These are phyloP conservation scores for Urtica urens DNA, from an alignment of 306 rosid genomes.

Conservation along the genomic window DNA sequence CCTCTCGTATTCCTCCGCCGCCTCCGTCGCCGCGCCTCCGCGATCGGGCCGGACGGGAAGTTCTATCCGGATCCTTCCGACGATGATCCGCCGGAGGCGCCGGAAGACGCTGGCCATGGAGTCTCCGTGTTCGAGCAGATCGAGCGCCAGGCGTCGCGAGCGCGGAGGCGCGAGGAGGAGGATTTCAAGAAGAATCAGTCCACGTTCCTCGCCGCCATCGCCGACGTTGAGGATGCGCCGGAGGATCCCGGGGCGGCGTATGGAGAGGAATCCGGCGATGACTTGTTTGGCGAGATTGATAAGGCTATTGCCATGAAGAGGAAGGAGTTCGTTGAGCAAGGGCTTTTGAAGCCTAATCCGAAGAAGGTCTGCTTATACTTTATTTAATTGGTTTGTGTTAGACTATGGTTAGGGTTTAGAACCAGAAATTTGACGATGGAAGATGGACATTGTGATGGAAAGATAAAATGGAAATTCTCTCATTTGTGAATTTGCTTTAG, in stretches of 20 bases:
- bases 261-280: constrained; percentile 40
- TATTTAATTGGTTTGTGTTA: no score
- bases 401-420: no score
- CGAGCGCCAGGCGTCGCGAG: constrained; percentile 62
- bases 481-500: no score
- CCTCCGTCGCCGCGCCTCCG: constrained; percentile 24
- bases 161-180: constrained; percentile 51
- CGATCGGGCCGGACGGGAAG: constrained; percentile 54
- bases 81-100: constrained; percentile 77
- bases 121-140: constrained; percentile 70
- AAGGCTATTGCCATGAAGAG: constrained; percentile 78
- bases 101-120: constrained; percentile 67
- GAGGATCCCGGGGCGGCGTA: constrained; percentile 17
- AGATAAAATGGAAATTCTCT: no score
- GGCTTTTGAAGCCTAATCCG: constrained; percentile 76
- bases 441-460: no score
- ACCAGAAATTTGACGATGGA: no score
- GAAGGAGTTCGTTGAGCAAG: constrained; percentile 74
- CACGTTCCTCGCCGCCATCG: constrained; percentile 75
- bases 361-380: no score
- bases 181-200: constrained; percentile 65
- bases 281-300: constrained; percentile 77
- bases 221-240: constrained; percentile 63
- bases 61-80: constrained; percentile 72
- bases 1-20: constrained; percentile 2